Conservation (phyloP, 2,329 filamentous ascomycete genomes). For the Lasiodiplodia sp. region DNA sequence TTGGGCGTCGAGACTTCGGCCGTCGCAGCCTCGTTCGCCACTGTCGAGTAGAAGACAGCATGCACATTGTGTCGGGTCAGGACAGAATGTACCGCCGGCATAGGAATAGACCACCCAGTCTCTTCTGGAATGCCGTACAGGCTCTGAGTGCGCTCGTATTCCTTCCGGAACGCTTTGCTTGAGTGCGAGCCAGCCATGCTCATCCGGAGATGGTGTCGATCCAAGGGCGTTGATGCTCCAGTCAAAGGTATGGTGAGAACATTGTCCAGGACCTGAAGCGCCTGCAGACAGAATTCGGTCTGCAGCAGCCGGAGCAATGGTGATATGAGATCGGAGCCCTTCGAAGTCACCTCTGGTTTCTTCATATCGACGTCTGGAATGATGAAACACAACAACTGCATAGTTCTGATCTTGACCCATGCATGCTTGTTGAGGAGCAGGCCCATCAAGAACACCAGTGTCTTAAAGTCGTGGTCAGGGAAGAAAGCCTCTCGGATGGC, state of each 20-base stretch:
- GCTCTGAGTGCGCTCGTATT: conserved; percentile 93
- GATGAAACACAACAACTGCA: conserved; percentile 84
- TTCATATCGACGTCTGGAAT: conserved; percentile 94
- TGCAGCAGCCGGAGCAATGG: conserved; percentile 87
- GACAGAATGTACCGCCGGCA: conserved; percentile 88
- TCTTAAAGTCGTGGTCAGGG: conserved; percentile 80
- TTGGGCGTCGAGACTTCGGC: conserved; percentile 78
- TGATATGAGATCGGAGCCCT: conserved; percentile 94
- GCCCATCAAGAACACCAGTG: conserved; percentile 88
- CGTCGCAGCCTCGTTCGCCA: conserved; percentile 55
- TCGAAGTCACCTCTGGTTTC: conserved; percentile 84
- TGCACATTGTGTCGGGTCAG: conserved; percentile 91
- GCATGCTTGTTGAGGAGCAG: conserved; percentile 85
- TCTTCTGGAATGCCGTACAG: conserved; percentile 96
- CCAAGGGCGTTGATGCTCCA: conserved; percentile 77
- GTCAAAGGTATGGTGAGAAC: conserved; percentile 84
- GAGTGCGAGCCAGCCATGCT: conserved; percentile 94
- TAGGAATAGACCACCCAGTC: conserved; percentile 93
- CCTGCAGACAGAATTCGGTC: conserved; percentile 92
- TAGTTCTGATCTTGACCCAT: conserved; percentile 92
- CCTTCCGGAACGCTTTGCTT: conserved; percentile 80
- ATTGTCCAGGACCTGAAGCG: conserved; percentile 88
- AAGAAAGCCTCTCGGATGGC: conserved; percentile 82
- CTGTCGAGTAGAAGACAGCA: conserved; percentile 93
- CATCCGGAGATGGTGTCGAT: conserved; percentile 95